Evolutionary conservation across 2,329 filamentous ascomycete species (phyloP), one percentile per base, ranked within the genome.

Genomic region (Botrytis pseudocinerea): DNA sequence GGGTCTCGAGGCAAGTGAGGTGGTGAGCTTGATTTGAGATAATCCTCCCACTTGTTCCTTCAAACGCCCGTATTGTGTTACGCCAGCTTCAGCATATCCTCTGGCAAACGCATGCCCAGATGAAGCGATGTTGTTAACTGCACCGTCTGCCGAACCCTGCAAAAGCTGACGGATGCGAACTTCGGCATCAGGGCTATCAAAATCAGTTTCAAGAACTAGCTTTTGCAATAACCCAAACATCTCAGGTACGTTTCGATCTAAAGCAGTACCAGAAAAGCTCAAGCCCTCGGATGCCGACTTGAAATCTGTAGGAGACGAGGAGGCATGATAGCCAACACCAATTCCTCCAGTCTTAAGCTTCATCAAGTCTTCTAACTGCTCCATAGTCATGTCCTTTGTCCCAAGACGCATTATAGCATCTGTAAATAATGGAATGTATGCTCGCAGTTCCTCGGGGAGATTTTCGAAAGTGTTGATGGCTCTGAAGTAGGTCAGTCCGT

Each of bases 311-410:
- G 95, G 93, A 3, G 91, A 94, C 0, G 95, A 89, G 0, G 92
- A 90, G n/a, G 92, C 89, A 82, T 97, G 93, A 77, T 97, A 95
- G 1, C 92, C 91, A 25, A 97, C 90, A 4, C 91, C 93, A 54
- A 99, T 89, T 16, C 96, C 96, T 32, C 96, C 96, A 1, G 96
- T 98, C 84, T 97, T 97, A 44, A 98, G 87, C 82, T 98, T 98
- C 82, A 99, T 98, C 72, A 95, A 83, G 80, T 98, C 96, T 82
- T 99, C 96, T 69, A 98, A 88, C 82, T 98, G 91, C 82, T 98
- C 96, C 92, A 97, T 98, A 0, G 91, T 90, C 86, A 93, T 93
- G 74, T 91, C 89, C 78, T 92, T 92, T 3, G 95, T 99, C 22
- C 96, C 96, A 14, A 99, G 87, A 32, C 96, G 92, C 92, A 98